Base-by-base conservation (phyloP, 345 rosid species). In the Brassica rapa region DNA sequence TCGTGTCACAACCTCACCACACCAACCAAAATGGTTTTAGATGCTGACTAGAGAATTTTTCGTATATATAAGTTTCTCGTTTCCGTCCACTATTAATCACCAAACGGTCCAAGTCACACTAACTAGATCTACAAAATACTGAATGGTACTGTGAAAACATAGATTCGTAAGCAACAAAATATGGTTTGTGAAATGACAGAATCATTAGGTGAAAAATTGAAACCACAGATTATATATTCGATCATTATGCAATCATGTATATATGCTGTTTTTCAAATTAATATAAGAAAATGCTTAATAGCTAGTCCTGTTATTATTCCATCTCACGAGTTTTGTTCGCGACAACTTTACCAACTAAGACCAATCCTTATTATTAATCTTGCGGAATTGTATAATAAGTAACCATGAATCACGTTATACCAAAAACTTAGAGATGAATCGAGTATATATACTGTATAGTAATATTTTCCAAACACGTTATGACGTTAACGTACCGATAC, bases 1-100 rank as follows among this genome's bases (percentile, higher is more conserved):
- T 73, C 37, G 74, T 73, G 82, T 79, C 82, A 73, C 74, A 23
- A 60, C 61, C 77, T 66, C 73, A 78, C 72, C 23, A 59, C 6
- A 61, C 68, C 69, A 72, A 59, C 56, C 68, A 66, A 72, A 46
- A 65, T 30, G 56, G 65, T 66, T 65, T 39, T 23, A 29, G 66
- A 55, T 63, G 76, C 32, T 55, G 76, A 37, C 66, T 37, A 35
- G 9, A 19, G 1, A 57, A 3, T 32, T 30, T 30, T 2, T 32
- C 39, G 0, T 12, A n/a, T 24, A 7, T 8, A 4, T 49, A 49
- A 10, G 49, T 77, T 77, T 63, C 30, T 73, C 15, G 23, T 71
- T 59, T 71, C 69, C 77, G 19, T 43, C 77, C 56, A 72, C 27
- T 43, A 32, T 66, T 24, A 72, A 59, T 59, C 15, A 10, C 8